phyloP scores from a whole-genome alignment of 768 basidiomycete genomes.

The Phlebiopsis gigantea region DNA sequence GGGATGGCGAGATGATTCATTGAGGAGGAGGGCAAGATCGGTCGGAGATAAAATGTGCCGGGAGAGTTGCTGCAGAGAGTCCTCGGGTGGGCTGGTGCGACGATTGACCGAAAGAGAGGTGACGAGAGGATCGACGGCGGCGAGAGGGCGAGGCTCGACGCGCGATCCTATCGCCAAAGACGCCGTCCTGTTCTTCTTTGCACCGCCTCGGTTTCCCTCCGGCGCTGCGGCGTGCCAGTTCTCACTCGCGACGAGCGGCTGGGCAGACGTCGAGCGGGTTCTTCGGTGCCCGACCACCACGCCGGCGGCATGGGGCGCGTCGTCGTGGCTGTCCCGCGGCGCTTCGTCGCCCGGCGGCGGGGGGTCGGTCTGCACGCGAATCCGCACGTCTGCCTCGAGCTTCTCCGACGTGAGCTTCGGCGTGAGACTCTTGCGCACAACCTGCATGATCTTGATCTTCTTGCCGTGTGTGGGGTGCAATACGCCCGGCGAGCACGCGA shows the following conservation, averaged over 20 bases:
- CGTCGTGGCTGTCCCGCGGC: background rate
- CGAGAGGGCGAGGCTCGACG: background rate
- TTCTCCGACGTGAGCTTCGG: constrained; percentile 64
- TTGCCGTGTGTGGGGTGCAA: constrained; percentile 61
- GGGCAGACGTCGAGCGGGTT: background rate
- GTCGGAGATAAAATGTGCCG: constrained; percentile 9
- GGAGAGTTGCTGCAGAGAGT: background rate
- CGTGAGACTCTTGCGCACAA: constrained; percentile 64
- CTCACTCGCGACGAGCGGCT: background rate
- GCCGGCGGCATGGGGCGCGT: background rate
- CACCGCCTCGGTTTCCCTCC: background rate
- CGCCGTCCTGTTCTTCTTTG: background rate
- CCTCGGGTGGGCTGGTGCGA: background rate
- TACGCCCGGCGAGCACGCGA: constrained; percentile 68
- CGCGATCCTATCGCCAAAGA: background rate
- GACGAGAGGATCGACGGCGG: background rate
- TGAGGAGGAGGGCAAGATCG: constrained; percentile 1
- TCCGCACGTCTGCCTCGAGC: constrained; percentile 28
- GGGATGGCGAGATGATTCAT: background rate
- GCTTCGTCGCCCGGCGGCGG: background rate
- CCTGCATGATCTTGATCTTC: constrained; percentile 54
- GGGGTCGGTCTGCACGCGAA: background rate
- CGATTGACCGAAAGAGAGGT: background rate
- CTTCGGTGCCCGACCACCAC: background rate
- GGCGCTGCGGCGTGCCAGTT: background rate